Base-by-base conservation (phyloP, 2,329 filamentous ascomycete genomes). In the Diaporthe helianthi region DNA sequence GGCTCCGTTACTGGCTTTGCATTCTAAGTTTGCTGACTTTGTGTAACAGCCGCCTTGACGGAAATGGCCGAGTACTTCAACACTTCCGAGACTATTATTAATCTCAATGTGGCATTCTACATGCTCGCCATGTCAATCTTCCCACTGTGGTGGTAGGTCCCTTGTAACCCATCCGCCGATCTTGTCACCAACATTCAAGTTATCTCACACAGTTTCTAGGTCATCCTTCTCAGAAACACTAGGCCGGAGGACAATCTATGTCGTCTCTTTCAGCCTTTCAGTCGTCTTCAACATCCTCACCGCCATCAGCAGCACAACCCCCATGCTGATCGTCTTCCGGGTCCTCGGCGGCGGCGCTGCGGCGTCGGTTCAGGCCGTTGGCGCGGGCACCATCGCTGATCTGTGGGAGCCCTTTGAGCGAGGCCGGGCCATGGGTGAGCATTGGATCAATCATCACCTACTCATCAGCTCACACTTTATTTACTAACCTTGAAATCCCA, bases 91-190 rank as follows among this genome's bases (percentile, higher is more conserved):
- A 91, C 92, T 1, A 81, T 93, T 19, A 89, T 90, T 67, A 97
- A 96, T 78, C 76, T 96, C 69, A 90, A 90, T 0, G 87, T 96
- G 0, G 91, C 93, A 0, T 79, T 95, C 69, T 96, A 94, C 78
- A 93, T 96, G 92, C 83, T 96, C 5, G 83, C 87, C 74, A 93
- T 96, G 92, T 88, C 89, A 67, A 93, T 96, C 53, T 95, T 94
- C 73, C 93, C 93, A 0, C 83, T 97, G 0, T 96, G 93, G 93
- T 96, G 92, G 92, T 75, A 68, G 47, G 75, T 63, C 22, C 10
- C 13, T 64, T 64, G 22, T 65, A 3, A 24, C 1, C 19, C 41
- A 26, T 12, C 58, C 19, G 24, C 13, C 15, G 19, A 24, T 58
- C 7, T 26, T 22, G 49, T 12, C 3, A 10, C 47, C 29, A 17